Evolutionary conservation across 192 early-diverging fungal species (phyloP).

Genomic region (Umbelopsis ramanniana): DNA sequence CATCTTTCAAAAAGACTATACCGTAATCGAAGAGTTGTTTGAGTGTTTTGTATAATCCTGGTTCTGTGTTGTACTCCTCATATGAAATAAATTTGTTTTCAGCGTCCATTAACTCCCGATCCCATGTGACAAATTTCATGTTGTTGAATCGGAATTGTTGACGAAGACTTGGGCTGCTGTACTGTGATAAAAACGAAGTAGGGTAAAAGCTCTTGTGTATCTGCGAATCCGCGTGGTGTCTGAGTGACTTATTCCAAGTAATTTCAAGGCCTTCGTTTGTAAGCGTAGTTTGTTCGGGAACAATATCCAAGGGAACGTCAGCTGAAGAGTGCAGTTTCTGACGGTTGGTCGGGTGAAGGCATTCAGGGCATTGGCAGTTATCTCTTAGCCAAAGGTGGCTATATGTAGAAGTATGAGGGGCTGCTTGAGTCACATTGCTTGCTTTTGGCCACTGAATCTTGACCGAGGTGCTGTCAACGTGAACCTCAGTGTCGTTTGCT

Average conservation of each 20-base stretch:
- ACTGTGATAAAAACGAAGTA: slow-evolving; percentile 35
- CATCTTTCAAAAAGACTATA: slow-evolving; percentile 66
- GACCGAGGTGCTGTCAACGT: background rate
- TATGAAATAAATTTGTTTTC: slow-evolving; percentile 57
- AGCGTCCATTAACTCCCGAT: slow-evolving; percentile 37
- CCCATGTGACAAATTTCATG: slow-evolving; percentile 46
- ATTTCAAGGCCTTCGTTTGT: slow-evolving; percentile 42
- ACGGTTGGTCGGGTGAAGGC: slow-evolving; percentile 58
- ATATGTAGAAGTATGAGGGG: slow-evolving; percentile 22
- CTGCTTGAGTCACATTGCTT: too few relatives aligned
- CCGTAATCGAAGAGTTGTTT: slow-evolving; percentile 68
- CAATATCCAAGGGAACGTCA: slow-evolving; percentile 53
- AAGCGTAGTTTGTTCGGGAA: slow-evolving; percentile 27
- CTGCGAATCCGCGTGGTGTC: slow-evolving; percentile 40
- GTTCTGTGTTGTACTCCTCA: slow-evolving; percentile 56
- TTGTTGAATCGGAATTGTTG: slow-evolving; percentile 35
- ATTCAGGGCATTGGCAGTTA: slow-evolving; percentile 60
- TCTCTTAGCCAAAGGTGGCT: slow-evolving; percentile 62
- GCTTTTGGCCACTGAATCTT: background rate
- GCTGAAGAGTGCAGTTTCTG: slow-evolving; percentile 63
- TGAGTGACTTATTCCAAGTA: slow-evolving; percentile 52
- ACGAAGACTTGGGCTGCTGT: slow-evolving; percentile 26
- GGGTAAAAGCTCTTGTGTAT: slow-evolving; percentile 41
- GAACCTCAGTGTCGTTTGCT: background rate
- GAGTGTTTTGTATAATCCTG: slow-evolving; percentile 57